A percentile compares a stretch with the other conserved stretches of the same genome.
Evolutionary conservation across 2,329 filamentous ascomycete genomes (phyloP).

Genomic region (Endothia cerciana): DNA sequence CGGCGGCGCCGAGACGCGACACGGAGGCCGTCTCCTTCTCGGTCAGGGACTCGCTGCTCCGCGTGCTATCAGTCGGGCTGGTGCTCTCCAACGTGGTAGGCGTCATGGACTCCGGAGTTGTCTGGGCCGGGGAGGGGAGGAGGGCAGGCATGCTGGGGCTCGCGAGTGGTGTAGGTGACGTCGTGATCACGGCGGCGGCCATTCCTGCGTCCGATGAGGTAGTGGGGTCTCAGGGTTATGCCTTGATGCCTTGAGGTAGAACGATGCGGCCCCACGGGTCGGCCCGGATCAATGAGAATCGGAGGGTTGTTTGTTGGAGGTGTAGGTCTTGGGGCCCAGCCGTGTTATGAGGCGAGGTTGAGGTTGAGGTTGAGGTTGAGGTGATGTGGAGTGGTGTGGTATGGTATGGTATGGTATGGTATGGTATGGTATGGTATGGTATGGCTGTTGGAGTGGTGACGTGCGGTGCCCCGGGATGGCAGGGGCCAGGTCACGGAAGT

Average conservation of each 20-base stretch:
- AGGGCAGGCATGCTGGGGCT: slow-evolving; percentile 6
- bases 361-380: too few relatives aligned
- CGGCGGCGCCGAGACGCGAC: slow-evolving; percentile 8
- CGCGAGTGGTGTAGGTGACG: neutral
- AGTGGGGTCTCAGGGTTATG: neutral
- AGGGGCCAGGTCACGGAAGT: neutral
- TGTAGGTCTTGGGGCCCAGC: neutral
- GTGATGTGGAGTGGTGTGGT: neutral
- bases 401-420: neutral
- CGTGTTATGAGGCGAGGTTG: neutral
- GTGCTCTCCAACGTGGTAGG: slow-evolving; percentile 14
- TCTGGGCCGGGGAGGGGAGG: slow-evolving; percentile 9
- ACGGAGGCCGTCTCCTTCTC: slow-evolving; percentile 36
- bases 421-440: neutral
- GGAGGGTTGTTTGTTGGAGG: neutral
- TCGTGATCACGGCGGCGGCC: slow-evolving; percentile 19
- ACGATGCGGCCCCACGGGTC: slow-evolving; percentile 15
- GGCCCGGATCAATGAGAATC: neutral
- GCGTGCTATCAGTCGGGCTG: slow-evolving; percentile 38
- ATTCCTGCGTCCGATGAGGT: slow-evolving; percentile 7
- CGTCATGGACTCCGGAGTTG: slow-evolving; percentile 7
- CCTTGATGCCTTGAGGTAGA: neutral
- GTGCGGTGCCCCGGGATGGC: neutral
- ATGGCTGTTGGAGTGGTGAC: neutral
- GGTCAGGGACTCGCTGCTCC: slow-evolving; percentile 40